Base-by-base conservation (phyloP, 1,139 yeast genomes). In the Hansenula sp. region DNA sequence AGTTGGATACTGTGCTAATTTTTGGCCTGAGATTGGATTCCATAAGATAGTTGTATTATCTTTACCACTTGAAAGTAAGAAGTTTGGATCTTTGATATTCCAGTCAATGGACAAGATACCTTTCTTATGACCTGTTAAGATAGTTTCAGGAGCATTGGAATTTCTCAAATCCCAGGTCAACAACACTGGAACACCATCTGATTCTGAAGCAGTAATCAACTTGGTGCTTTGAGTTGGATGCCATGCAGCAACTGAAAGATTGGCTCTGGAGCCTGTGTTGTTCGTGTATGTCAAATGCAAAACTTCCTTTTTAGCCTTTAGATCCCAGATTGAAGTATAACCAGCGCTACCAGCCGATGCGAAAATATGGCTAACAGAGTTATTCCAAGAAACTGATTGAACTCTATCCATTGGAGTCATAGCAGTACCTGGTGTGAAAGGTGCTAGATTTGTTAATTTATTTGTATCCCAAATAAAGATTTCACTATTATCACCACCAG, bases 121-220 rank as follows among this genome's bases (percentile, higher is more conserved):
- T 63, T 85, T 84, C 40, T 79, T 76, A 61, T 92, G 97, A 41
- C 97, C 97, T 39, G 69, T 66, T 56, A 92, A 65, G 24, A 85
- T 69, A 47, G 68, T 67, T 59, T 87, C 90, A 8, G 99, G 98
- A 19, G 86, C 90, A 58, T 85, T 84, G 20, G 96, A 79, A 61
- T 92, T 92, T 63, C 97, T 79, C 58, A 94, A 74, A 67, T 92
- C 97, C 98, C 98, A 94, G 14, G 92, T 73, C 50, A 88, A 67
- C 41, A 94, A 81, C 30, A 86, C 74, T 11, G 98, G 96, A 46
- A 82, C 80, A 16, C 74, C 68, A 61, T 90, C 97, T 46, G 78
- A 78, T 43, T 83, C 89, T 34, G 94, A 82, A 25, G 96, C 96
- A 26, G 97, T 90, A 31, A 86, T 77, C 49, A 94, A 76, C 58